phyloP scores from a whole-genome alignment of 2,329 filamentous ascomycete genomes.

The Elsinoe arachidis region DNA sequence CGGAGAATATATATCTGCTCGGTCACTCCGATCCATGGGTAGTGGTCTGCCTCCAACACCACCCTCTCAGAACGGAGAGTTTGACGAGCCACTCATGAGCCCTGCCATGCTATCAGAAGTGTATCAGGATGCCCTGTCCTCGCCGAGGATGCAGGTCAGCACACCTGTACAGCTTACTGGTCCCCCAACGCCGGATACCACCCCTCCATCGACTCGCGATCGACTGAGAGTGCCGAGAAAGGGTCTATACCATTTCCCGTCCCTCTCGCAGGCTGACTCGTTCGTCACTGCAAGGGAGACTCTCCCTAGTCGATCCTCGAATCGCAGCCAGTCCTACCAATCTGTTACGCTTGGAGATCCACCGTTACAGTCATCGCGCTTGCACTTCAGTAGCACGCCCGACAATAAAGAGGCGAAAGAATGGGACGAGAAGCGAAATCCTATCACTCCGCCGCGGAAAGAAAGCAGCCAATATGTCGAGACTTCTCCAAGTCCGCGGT shows the following conservation, averaged over 20 bases:
- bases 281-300: conserved; percentile 40
- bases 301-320: conserved; percentile 27
- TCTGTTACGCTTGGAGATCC: neutral
- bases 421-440: conserved; percentile 12
- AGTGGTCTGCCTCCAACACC: conserved; percentile 38
- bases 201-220: conserved; percentile 24
- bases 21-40: conserved; percentile 7
- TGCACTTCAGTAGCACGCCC: neutral
- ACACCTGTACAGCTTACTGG: conserved; percentile 33
- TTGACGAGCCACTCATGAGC: conserved; percentile 21
- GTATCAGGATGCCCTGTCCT: conserved; percentile 33
- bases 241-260: conserved; percentile 20
- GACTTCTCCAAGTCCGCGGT: neutral
- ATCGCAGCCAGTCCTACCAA: conserved; percentile 17
- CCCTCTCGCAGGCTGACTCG: conserved; percentile 37
- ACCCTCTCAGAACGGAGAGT: conserved; percentile 26
- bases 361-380: neutral
- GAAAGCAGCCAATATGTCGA: neutral
- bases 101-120: conserved; percentile 19
- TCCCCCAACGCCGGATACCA: conserved; percentile 29
- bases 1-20: neutral
- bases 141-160: conserved; percentile 32
- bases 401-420: neutral
- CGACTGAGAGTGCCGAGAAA: conserved; percentile 19
- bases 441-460: neutral